phyloP scores from a whole-genome alignment of 768 basidiomycete species.

The Nidula microcarpa region DNA sequence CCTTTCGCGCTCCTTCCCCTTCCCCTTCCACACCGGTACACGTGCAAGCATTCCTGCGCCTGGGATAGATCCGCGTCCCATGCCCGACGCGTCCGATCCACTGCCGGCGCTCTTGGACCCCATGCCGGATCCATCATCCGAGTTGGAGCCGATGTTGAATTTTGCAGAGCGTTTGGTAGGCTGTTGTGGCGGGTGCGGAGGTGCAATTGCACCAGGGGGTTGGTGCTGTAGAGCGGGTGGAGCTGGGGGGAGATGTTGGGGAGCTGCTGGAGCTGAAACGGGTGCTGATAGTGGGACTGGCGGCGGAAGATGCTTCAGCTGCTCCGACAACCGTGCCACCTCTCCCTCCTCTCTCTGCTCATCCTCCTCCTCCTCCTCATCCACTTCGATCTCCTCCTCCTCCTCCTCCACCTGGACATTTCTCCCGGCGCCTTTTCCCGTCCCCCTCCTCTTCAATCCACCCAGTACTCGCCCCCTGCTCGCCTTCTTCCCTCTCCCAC shows the following conservation, averaged over 20 bases:
- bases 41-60: constrained; percentile 1
- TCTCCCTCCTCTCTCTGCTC: constrained; percentile 4
- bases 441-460: constrained; percentile 5
- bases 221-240: no score
- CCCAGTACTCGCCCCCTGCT: constrained; percentile 2
- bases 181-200: no score
- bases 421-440: constrained; percentile 4
- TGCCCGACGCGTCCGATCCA: constrained; percentile 23
- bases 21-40: not conserved
- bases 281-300: constrained; percentile 4
- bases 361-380: constrained; percentile 4
- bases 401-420: constrained; percentile 3
- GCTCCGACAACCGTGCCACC: constrained; percentile 4
- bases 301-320: constrained; percentile 9
- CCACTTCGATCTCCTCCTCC: constrained; percentile 7
- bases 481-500: not conserved
- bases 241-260: no score
- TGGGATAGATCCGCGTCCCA: constrained; percentile 1
- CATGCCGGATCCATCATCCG: constrained; percentile 42
- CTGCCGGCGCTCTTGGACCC: constrained; percentile 34
- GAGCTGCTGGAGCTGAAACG: constrained; percentile 1
- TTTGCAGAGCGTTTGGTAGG: constrained; percentile 15
- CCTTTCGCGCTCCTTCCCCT: constrained; percentile 3
- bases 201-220: no score
- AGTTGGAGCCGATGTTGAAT: constrained; percentile 61